Evolutionary conservation across 192 early-diverging fungal genomes (phyloP).

Genomic region (Coemansia sp.): DNA sequence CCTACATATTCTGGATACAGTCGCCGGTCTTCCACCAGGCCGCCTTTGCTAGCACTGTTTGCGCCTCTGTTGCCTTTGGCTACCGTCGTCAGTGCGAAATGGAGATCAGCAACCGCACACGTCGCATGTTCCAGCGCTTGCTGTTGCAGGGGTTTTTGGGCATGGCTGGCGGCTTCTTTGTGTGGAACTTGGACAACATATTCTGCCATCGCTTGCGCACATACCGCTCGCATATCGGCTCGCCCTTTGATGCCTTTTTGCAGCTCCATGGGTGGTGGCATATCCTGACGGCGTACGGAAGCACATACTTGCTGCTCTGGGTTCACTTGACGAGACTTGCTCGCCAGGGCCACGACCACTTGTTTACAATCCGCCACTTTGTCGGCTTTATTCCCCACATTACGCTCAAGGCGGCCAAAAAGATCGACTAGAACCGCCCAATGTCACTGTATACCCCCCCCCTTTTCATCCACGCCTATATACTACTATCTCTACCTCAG

Average conservation of each 20-base stretch:
- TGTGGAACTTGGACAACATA: constrained; percentile 74
- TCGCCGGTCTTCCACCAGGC: constrained; percentile 68
- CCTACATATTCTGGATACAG: constrained; percentile 59
- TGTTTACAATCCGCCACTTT: constrained; percentile 31
- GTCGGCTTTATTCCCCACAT: constrained; percentile 38
- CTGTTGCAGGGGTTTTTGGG: constrained; percentile 24
- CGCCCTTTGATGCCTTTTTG: constrained; percentile 51
- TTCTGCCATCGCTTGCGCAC: constrained; percentile 59
- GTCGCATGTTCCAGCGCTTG: constrained; percentile 20
- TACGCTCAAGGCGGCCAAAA: constrained; percentile 25
- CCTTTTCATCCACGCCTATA: background rate
- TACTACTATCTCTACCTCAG: background rate
- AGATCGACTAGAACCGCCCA: constrained; percentile 23
- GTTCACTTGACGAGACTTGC: constrained; percentile 46
- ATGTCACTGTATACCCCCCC: background rate
- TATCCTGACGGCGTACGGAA: constrained; percentile 53
- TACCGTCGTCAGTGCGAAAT: constrained; percentile 19
- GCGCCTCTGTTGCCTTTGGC: constrained; percentile 23
- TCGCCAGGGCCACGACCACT: constrained; percentile 34
- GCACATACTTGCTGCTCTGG: constrained; percentile 43
- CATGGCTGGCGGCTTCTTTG: constrained; percentile 55
- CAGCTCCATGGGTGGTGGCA: constrained; percentile 67
- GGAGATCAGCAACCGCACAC: constrained; percentile 20
- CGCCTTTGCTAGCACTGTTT: constrained; percentile 31
- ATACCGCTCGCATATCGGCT: constrained; percentile 50